Conservation (phyloP, 345 rosid genomes). For the Arabidopsis thaliana region TAIR10.1 NC_003074.8:514001-514500, state of each 20-base stretch:
- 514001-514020: slow-evolving; percentile 62
- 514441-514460: slow-evolving; percentile 70
- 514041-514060: slow-evolving; percentile 68
- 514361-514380: slow-evolving; percentile 64
- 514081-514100: slow-evolving; percentile 69
- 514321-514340: slow-evolving; percentile 54
- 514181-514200: slow-evolving; percentile 60
- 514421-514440: slow-evolving; percentile 61
- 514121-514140: slow-evolving; percentile 78
- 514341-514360: slow-evolving; percentile 58
- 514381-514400: slow-evolving; percentile 71
- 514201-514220: slow-evolving; percentile 66
- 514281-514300: slow-evolving; percentile 71
- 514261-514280: slow-evolving; percentile 71
- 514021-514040: slow-evolving; percentile 63
- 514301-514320: slow-evolving; percentile 58
- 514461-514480: slow-evolving; percentile 73
- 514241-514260: slow-evolving; percentile 56
- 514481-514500: slow-evolving; percentile 80
- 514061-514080: slow-evolving; percentile 66
- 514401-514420: slow-evolving; percentile 78
- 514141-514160: slow-evolving; percentile 63
- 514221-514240: slow-evolving; percentile 68
- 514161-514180: slow-evolving; percentile 60
- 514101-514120: slow-evolving; percentile 75